Percentiles rank a stretch among this genome's conserved stretches.
These are phyloP conservation scores for Bromus sterilis DNA, from an alignment of 176 grass and related monocot species.

Conservation along the genomic window DNA sequence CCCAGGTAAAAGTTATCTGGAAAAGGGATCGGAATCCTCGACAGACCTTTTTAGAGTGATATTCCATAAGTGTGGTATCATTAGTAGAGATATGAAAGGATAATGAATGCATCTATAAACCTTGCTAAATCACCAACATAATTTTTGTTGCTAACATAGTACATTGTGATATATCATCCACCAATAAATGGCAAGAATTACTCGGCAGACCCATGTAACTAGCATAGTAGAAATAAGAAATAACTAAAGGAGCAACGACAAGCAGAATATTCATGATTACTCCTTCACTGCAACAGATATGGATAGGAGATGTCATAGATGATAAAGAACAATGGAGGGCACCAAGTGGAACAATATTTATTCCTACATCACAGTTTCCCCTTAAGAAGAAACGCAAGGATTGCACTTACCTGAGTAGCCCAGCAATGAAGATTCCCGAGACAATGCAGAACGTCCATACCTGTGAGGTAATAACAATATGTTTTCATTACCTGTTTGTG, in stretches of 20 bases:
- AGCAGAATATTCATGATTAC: background rate
- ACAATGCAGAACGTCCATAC: constrained; percentile 64
- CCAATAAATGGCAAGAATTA: background rate
- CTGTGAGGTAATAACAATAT: constrained; percentile 54
- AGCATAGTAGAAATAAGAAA: background rate
- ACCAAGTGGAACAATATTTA: constrained; percentile 42
- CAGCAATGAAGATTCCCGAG: constrained; percentile 73
- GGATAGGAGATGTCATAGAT: constrained; percentile 77
- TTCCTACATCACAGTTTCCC: constrained; percentile 69
- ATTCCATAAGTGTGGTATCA: background rate
- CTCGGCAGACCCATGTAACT: background rate
- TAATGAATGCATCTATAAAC: background rate
- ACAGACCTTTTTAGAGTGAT: background rate
- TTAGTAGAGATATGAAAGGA: background rate
- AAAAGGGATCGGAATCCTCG: background rate
- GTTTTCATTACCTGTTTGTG: background rate
- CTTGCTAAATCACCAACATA: background rate
- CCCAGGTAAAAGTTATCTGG: constrained; percentile 40
- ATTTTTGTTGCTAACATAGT: background rate
- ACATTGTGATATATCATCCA: background rate
- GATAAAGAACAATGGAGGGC: constrained; percentile 52
- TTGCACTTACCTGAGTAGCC: constrained; percentile 65
- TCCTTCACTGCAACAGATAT: constrained; percentile 37
- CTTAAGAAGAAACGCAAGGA: constrained; percentile 63
- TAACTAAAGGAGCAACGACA: background rate